Evolutionary conservation across 208 protist species (phyloP).

Genomic region (Phytomonas serpens): DNA sequence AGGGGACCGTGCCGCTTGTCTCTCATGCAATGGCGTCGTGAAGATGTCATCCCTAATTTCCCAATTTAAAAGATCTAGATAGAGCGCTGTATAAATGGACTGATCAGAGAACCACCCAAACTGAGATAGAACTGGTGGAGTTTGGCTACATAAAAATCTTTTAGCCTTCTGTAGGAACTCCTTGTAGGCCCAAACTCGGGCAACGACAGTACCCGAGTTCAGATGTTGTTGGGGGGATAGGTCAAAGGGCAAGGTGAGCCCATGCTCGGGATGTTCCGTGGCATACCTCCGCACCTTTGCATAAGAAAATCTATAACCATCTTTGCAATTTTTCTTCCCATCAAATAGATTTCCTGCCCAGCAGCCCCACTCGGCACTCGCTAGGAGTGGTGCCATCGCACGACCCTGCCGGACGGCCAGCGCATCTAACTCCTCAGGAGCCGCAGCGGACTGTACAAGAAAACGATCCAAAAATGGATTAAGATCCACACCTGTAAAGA

Average conservation of each 20-base stretch:
- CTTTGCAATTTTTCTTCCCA: not conserved
- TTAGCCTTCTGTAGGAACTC: not conserved
- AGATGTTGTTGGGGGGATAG: not conserved
- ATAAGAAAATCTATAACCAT: not conserved
- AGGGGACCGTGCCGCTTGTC: not conserved
- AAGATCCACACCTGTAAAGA: conserved; percentile 1
- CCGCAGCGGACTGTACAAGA: not conserved
- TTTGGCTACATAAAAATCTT: not conserved
- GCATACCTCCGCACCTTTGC: not conserved
- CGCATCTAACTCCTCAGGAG: not conserved
- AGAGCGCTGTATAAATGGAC: not conserved
- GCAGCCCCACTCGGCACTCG: not conserved
- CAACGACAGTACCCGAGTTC: not conserved
- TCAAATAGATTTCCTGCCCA: not conserved
- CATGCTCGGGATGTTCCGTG: not conserved
- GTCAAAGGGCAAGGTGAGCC: not conserved
- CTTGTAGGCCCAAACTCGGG: not conserved
- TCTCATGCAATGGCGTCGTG: not conserved
- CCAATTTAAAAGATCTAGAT: not conserved
- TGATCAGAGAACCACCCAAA: not conserved
- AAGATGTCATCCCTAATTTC: not conserved
- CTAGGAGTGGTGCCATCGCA: not conserved
- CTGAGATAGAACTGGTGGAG: not conserved
- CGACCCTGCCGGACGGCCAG: not conserved
- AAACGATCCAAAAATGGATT: not conserved